Conservation (phyloP, 345 rosid genomes). For the Rhodamnia rubescens region DNA sequence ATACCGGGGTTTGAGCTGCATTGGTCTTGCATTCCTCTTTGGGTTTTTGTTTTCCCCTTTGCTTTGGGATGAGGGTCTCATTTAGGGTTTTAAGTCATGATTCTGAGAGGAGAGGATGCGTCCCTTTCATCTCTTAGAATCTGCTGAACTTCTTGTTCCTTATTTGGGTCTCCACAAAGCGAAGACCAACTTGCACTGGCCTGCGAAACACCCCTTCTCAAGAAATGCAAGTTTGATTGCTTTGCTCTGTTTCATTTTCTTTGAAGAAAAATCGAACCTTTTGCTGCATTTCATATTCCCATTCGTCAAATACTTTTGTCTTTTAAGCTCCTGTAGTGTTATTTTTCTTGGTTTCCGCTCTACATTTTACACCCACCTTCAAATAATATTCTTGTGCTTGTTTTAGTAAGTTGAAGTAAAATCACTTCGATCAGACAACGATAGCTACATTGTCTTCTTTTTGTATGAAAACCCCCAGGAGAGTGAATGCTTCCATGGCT, state of each 20-base stretch:
- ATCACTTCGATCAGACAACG: neutral
- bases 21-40: neutral
- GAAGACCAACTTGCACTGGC: neutral
- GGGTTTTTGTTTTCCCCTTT: neutral
- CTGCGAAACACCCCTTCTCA: neutral
- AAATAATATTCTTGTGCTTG: neutral
- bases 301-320: neutral
- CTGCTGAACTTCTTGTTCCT: neutral
- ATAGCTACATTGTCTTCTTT: neutral
- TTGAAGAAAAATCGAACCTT: neutral
- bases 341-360: neutral
- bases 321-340: neutral
- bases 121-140: neutral
- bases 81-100: neutral
- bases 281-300: neutral
- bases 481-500: slow-evolving; percentile 67
- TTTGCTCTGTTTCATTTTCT: neutral
- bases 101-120: neutral
- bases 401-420: neutral
- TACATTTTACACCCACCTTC: neutral
- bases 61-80: neutral
- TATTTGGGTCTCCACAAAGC: neutral
- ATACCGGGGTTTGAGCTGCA: neutral
- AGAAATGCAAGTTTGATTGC: neutral
- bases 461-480: slow-evolving; percentile 25